Base-by-base conservation (phyloP, 2,329 filamentous ascomycete genomes). In the Eutypella sp. region DNA sequence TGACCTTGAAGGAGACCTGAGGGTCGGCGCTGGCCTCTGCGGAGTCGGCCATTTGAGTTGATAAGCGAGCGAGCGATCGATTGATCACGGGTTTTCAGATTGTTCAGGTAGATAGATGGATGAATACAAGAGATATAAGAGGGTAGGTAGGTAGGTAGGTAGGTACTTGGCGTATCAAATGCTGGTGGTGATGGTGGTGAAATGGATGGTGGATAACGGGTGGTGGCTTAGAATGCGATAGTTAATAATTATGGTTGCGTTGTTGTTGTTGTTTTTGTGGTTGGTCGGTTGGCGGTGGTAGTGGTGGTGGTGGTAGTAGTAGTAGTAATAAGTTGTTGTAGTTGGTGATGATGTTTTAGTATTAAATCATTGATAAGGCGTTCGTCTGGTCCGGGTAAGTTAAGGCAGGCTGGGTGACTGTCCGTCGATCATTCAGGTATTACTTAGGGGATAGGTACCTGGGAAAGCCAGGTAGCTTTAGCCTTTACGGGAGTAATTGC, bases 1-100 rank as follows among this genome's bases (percentile, higher is more conserved):
- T 99, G 70, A 99, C 85, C 72, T 90, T 93, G 81, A 99, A 97
- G 67, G 88, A 95, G 71, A 99, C 73, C 60, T 91, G 84, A 60
- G 84, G 72, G 62, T 91, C 88, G 59, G 81, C 77, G 60, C 72
- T 64, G 55, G 75, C 66, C 49, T 79, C 75, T 57, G 72, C 66
- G 62, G 78, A 79, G 67, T 88, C 85, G 63, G 85, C 78, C 84
- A 87, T 88, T 42, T 48, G n/a, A n/a, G n/a, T n/a, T n/a, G n/a
- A n/a, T 42, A 23, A 27, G 42, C 29, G 41, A 23, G 25, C 25
- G 25, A 29, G 25, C 25, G 25, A 29, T n/a, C n/a, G n/a, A n/a
- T n/a, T n/a, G n/a, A n/a, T n/a, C n/a, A n/a, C n/a, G n/a, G n/a
- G n/a, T n/a, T n/a, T n/a, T n/a, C n/a, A n/a, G n/a, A n/a, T n/a